Percentiles rank a stretch among this genome's conserved stretches.
These are phyloP conservation scores for Meyerozyma athensensis DNA, from an alignment of 1,139 yeast genomes.

Conservation along the genomic window DNA sequence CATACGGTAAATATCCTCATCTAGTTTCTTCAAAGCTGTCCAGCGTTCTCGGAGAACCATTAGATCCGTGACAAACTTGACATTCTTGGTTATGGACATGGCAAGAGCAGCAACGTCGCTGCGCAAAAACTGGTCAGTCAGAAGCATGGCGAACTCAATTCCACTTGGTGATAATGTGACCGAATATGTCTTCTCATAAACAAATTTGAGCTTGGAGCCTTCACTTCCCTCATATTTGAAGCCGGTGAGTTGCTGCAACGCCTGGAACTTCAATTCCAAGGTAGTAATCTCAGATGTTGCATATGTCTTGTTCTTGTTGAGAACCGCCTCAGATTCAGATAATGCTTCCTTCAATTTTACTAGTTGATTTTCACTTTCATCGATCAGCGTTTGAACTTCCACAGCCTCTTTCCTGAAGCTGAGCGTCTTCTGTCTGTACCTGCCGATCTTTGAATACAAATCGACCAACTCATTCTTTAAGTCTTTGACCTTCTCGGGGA, in stretches of 20 bases:
- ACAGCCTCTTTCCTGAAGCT: neutral
- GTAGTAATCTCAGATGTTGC: slow-evolving; percentile 21
- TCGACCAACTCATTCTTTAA: slow-evolving; percentile 14
- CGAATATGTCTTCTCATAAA: neutral
- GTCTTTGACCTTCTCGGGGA: slow-evolving; percentile 9
- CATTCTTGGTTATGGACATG: neutral
- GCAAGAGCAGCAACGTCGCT: neutral
- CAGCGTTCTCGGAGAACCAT: slow-evolving; percentile 17
- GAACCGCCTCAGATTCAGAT: slow-evolving; percentile 12
- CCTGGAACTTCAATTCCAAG: slow-evolving; percentile 19
- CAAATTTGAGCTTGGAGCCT: slow-evolving; percentile 11
- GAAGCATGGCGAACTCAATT: neutral
- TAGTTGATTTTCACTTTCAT: slow-evolving; percentile 4
- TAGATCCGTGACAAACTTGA: slow-evolving; percentile 11
- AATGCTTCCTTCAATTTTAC: slow-evolving; percentile 14
- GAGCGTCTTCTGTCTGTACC: neutral
- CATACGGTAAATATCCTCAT: slow-evolving; percentile 24
- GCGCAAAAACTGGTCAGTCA: neutral
- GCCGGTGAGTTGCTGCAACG: slow-evolving; percentile 21
- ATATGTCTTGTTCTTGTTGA: slow-evolving; percentile 21
- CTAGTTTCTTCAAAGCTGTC: slow-evolving; percentile 19
- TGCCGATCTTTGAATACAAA: slow-evolving; percentile 1
- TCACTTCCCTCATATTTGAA: slow-evolving; percentile 15
- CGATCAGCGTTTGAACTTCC: too few relatives aligned
- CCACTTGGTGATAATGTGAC: neutral